Conservation (phyloP, 164 flowering plant species). For the Taxillus chinensis region DNA sequence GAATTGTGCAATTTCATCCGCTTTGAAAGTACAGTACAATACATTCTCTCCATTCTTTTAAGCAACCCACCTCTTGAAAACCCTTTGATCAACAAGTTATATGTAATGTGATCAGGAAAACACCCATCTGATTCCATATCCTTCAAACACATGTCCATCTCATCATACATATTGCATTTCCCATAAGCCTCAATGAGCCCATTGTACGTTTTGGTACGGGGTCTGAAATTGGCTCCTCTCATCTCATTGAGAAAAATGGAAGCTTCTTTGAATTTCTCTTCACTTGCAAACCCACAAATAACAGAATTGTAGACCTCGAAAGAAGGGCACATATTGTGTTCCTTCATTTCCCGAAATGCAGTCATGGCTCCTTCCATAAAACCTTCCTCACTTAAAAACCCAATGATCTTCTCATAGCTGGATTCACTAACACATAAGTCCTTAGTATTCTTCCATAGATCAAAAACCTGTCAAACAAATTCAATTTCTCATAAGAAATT, state of each 20-base stretch:
- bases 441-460: slow-evolving; percentile 40
- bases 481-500: too few relatives aligned
- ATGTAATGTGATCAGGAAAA: slow-evolving; percentile 35
- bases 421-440: slow-evolving; percentile 29
- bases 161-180: slow-evolving; percentile 43
- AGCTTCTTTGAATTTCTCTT: slow-evolving; percentile 37
- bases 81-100: slow-evolving; percentile 43
- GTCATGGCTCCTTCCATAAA: slow-evolving; percentile 28
- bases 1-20: slow-evolving; percentile 29
- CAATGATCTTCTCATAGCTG: slow-evolving; percentile 35
- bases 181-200: slow-evolving; percentile 53
- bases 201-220: slow-evolving; percentile 27
- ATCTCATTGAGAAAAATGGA: slow-evolving; percentile 29
- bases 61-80: slow-evolving; percentile 45
- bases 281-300: slow-evolving; percentile 35
- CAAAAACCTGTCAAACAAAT: slow-evolving; percentile 36
- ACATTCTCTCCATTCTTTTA: slow-evolving; percentile 38
- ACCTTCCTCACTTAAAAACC: slow-evolving; percentile 28
- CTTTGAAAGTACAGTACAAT: slow-evolving; percentile 24
- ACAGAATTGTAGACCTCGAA: slow-evolving; percentile 30
- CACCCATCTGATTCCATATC: slow-evolving; percentile 43
- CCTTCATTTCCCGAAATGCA: slow-evolving; percentile 28
- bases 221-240: slow-evolving; percentile 23
- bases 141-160: slow-evolving; percentile 39
- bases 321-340: slow-evolving; percentile 20